Evolutionary conservation across 352 stramenopile genomes (phyloP).

Genomic region (Pythium graminicola): DNA sequence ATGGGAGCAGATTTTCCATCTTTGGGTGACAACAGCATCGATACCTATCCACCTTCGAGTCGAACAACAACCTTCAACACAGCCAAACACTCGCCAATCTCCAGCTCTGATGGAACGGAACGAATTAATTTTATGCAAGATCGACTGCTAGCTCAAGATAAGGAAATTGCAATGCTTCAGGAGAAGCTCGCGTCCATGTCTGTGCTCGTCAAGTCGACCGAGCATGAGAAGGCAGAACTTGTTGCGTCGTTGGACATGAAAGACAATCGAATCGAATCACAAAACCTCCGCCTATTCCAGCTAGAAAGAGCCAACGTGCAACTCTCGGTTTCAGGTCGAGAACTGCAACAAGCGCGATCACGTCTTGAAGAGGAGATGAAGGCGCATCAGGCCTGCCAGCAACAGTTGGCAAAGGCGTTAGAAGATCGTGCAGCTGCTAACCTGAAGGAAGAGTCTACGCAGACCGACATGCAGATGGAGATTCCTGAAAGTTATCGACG

Average conservation of each 20-base stretch:
- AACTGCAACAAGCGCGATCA: constrained; percentile 36
- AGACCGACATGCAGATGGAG: constrained; percentile 38
- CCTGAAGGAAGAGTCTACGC: constrained; percentile 28
- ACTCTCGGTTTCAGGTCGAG: constrained; percentile 35
- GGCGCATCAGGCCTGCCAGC: constrained; percentile 28
- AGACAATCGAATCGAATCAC: constrained; percentile 63
- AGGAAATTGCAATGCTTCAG: constrained; percentile 62
- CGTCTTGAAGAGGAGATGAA: constrained; percentile 52
- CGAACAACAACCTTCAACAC: constrained; percentile 17
- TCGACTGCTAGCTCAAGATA: constrained; percentile 53
- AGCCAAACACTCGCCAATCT: constrained; percentile 2
- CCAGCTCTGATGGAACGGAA: not conserved
- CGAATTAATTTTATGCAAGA: constrained; percentile 38
- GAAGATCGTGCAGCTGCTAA: constrained; percentile 19
- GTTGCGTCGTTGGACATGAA: constrained; percentile 59
- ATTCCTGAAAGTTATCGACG: constrained; percentile 25
- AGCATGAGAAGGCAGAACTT: constrained; percentile 60
- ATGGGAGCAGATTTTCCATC: constrained; percentile 1
- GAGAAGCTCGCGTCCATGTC: constrained; percentile 63
- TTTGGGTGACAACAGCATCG: not conserved
- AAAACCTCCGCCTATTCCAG: constrained; percentile 56
- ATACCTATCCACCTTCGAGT: not conserved
- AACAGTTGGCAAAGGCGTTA: constrained; percentile 35
- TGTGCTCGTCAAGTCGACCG: constrained; percentile 50
- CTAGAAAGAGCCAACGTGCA: constrained; percentile 54